A percentile compares a stretch with the other conserved stretches of the same genome.
phyloP scores from a whole-genome alignment of 495 filamentous ascomycete genomes.

The Penicilliopsis zonata region DNA sequence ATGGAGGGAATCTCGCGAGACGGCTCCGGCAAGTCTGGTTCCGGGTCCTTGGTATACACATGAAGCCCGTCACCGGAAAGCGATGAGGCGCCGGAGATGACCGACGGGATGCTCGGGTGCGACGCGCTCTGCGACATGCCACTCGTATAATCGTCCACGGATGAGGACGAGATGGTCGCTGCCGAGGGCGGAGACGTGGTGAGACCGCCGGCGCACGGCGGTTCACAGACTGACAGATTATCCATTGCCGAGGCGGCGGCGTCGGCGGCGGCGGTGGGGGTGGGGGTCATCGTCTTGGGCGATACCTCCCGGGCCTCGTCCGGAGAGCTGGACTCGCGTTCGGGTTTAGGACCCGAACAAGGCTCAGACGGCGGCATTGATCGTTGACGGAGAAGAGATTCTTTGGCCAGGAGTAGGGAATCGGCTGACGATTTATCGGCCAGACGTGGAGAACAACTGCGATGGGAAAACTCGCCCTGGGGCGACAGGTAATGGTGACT shows the following conservation, averaged over 20 bases:
- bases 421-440: constrained; percentile 26
- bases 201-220: constrained; percentile 22
- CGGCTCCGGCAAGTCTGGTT: constrained; percentile 16
- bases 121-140: constrained; percentile 53
- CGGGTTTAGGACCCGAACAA: no score
- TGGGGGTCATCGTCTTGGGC: constrained; percentile 8
- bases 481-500: constrained; percentile 3
- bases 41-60: constrained; percentile 12
- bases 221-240: no score
- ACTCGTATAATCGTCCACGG: constrained; percentile 41
- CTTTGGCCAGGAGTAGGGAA: constrained; percentile 31
- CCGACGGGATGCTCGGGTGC: constrained; percentile 64
- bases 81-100: constrained; percentile 73
- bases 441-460: constrained; percentile 28
- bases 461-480: constrained; percentile 11
- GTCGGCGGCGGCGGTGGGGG: constrained; percentile 39
- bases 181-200: constrained; percentile 45
- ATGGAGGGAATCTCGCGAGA: constrained; percentile 23
- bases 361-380: no score
- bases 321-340: constrained; percentile 19
- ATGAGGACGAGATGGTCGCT: constrained; percentile 37
- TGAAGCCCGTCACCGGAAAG: constrained; percentile 40
- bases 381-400: constrained; percentile 25
- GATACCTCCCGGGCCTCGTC: no score
- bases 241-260: no score